Evolutionary conservation across 257 asterid species (phyloP), one percentile per base, ranked within the genome.

Genomic region (Solanum virginianum): DNA sequence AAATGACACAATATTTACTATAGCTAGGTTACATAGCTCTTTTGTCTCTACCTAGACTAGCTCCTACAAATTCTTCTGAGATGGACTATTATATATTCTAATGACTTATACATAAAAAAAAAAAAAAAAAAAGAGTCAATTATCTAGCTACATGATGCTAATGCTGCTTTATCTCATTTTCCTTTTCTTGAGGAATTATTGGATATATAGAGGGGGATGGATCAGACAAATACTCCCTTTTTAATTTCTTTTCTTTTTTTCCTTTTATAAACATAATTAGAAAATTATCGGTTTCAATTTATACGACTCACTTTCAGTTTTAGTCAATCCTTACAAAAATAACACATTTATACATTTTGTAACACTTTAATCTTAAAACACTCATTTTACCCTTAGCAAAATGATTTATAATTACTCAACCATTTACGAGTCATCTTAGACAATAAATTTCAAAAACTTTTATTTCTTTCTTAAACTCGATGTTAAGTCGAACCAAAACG

Each of bases 1-100:
- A 69, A 72, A 82, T 90, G 92, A 90, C 92, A 87, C 92, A 80
- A 45, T 15, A 68, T 16, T 68, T 18, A 16, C 49, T 68, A 16
- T 32, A 32, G 22, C 75, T 6, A 5, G 22, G 9, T 17, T 54
- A 18, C 69, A 80, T 32, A 51, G 62, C 13, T 62, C 82, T 53
- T 47, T 24, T 82, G 77, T 62, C 79, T 82, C 79, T 62, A 16
- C 12, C 39, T 66, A 32, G 47, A 22, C n/a, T 66, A 82, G 77
- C 57, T 57, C 10, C 43, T 10, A 49, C 45, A 29, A 66, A 60
- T 82, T 82, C 85, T 24, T 32, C 1, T 82, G 85, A 29, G 26
- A 82, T 10, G 49, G 65, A 79, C 83, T 53, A 79, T 22, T 24
- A 49, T 36, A 36, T 36, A 36, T 77, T 51, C 16, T 24, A 77